Conservation (phyloP, 2,329 filamentous ascomycete genomes). For the Stemphylium lycopersici region DNA sequence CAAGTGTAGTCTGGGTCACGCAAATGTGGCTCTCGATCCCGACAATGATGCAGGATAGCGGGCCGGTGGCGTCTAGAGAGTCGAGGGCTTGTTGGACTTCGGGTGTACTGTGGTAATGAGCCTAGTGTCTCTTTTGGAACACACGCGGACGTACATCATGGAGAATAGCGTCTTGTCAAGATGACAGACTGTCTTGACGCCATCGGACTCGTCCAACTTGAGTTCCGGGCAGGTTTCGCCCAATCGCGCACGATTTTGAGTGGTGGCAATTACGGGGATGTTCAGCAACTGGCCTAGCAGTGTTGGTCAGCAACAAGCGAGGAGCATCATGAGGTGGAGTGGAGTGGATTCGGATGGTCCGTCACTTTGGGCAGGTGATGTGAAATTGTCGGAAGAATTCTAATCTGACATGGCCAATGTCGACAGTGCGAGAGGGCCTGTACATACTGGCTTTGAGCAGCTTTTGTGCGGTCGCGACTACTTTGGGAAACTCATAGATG, state of each 20-base stretch:
- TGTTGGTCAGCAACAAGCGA: constrained; percentile 13
- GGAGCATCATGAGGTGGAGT: constrained; percentile 6
- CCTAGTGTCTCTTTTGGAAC: background rate
- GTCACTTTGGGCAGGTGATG: no score
- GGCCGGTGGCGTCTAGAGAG: constrained; percentile 38
- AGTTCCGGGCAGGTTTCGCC: constrained; percentile 81
- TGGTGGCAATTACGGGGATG: constrained; percentile 84
- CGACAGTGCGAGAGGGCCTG: background rate
- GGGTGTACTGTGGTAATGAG: constrained; percentile 57
- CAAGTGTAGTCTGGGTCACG: constrained; percentile 84
- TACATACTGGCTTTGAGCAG: constrained; percentile 56
- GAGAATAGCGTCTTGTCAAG: constrained; percentile 89
- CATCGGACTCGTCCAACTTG: constrained; percentile 56
- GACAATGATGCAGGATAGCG: constrained; percentile 69
- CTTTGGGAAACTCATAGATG: constrained; percentile 83
- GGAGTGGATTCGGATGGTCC: no score
- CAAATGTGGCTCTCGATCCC: constrained; percentile 96
- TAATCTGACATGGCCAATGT: no score
- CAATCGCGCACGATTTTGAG: constrained; percentile 79
- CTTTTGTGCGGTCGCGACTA: constrained; percentile 63
- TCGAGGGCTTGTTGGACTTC: constrained; percentile 60
- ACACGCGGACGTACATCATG: constrained; percentile 64
- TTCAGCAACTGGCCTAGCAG: constrained; percentile 62
- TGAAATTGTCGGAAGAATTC: no score
- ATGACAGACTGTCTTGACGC: constrained; percentile 61